Evolutionary conservation across 768 basidiomycete genomes (phyloP), one percentile per base, ranked within the genome.

Genomic region (Postia placenta): DNA sequence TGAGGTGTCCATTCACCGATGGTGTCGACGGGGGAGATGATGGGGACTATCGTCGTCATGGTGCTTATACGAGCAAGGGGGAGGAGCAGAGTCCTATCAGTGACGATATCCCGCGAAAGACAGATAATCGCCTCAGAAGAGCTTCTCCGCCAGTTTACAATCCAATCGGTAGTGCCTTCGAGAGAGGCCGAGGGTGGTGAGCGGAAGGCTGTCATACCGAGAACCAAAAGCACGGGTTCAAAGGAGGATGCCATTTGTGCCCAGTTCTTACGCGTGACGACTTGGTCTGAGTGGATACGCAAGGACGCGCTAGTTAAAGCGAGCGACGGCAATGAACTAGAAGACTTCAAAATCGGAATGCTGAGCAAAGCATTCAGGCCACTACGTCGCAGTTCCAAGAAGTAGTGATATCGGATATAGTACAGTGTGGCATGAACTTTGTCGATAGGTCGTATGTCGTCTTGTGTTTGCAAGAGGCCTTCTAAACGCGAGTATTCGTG

Each of bases 31-130:
- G 24, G 17, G 15, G 35, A 44, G 28, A 56, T 55, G 33, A 40
- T 47, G 23, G 60, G 60, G 20, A 63, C 49, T 25, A 65, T 45
- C 12, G 63, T 62, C 0, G 63, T 65, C 22, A 42, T 44, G 11
- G 45, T 43, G 38, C 63, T 65, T 51, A 65, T 44, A 12, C 36
- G 30, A 11, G 53, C 39, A 5, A 65, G 52, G 11, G 50, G 45
- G 7, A 38, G 35, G 23, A 63, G 57, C 22, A 65, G 48, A 15
- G 40, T 38, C 22, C 51, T 47, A 22, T 58, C 51, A 14, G 30
- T 28, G 12, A 39, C 12, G 6, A 17, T 17, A 14, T 14, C 38
- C 9, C 50, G 41, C 15, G 62, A 54, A 26, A 65, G 38, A 20
- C 38, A 46, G 30, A 59, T 51, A 3, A 59, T 60, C 3, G 60